Evolutionary conservation across 1,139 yeast genomes (phyloP), one percentile per base, ranked within the genome.

Genomic region (Kodamaea derodonti): DNA sequence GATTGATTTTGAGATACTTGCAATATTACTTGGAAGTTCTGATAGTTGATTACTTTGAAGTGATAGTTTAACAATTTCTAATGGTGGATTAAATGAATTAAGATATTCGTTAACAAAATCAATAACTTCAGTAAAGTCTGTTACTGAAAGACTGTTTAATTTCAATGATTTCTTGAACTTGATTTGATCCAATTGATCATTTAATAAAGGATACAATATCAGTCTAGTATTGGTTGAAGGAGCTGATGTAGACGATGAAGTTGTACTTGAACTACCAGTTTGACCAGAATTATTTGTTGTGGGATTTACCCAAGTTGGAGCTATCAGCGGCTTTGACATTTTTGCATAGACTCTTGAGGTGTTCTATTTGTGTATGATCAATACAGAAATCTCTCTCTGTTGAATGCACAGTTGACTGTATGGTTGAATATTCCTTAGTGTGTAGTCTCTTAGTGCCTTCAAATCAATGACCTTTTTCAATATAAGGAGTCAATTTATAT

Each of bases 41-140:
- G 60, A 52, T 14, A 81, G 53, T 29, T 60, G 58, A 49, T 80
- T 80, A 38, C 67, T 65, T 37, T 78, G 75, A 13, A 82, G 51
- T 3, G 79, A 71, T 12, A 82, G 58, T 44, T 78, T 65, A 38
- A 77, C 78, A 12, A 78, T 67, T 23, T 63, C 65, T 22, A 64
- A 40, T 1, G 67, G 65, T 4, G 71, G 52, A 20, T 38, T 42
- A 35, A 37, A 43, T 25, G 46, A 41, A 29, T 38, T 29, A 5
- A 46, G 26, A 31, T 39, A 48, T 31, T 47, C 51, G 29, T 45
- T 39, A n/a, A 49, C 37, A 25, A 33, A 34, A 10, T 46, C 54
- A 16, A 49, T 35, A 14, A 44, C 45, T 8, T 48, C 52, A 3
- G 37, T 13, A 8, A 32, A n/a, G 36, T 27, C 20, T 10, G 14